Conservation (phyloP, 352 stramenopile genomes). For the Phytophthora kernoviae region DNA sequence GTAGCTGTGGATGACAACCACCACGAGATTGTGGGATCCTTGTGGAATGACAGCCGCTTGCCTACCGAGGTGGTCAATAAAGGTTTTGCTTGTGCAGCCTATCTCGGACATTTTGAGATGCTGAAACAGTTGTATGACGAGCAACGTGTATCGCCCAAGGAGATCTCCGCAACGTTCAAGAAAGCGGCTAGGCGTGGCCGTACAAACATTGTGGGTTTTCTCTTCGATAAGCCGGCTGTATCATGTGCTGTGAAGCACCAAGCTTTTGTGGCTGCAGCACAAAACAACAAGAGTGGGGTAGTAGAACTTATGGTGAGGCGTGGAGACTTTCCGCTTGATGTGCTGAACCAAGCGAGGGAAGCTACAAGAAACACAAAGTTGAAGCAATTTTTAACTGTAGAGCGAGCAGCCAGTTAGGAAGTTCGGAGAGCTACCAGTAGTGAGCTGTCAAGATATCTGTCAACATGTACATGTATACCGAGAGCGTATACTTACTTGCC, state of each 20-base stretch:
- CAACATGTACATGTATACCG: too few relatives aligned
- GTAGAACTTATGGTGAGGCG: neutral
- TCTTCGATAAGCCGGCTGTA: neutral
- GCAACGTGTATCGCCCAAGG: neutral
- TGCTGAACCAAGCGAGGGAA: neutral
- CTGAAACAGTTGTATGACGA: neutral
- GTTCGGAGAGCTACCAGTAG: too few relatives aligned
- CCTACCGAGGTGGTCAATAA: neutral
- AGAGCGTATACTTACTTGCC: too few relatives aligned
- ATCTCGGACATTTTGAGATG: neutral
- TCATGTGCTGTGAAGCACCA: neutral
- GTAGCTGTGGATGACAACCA: too few relatives aligned
- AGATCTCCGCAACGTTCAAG: neutral
- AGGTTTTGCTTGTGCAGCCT: neutral
- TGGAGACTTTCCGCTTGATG: neutral
- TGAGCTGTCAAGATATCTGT: too few relatives aligned
- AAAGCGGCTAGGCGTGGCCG: neutral
- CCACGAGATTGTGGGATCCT: too few relatives aligned
- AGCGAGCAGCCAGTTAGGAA: too few relatives aligned
- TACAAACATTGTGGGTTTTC: neutral
- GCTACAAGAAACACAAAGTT: neutral
- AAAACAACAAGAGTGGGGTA: neutral
- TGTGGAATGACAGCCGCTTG: too few relatives aligned
- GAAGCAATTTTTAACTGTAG: too few relatives aligned
- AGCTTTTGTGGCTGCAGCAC: neutral